Conservation (phyloP, 768 basidiomycete genomes). For the Amanita thiersii region DNA sequence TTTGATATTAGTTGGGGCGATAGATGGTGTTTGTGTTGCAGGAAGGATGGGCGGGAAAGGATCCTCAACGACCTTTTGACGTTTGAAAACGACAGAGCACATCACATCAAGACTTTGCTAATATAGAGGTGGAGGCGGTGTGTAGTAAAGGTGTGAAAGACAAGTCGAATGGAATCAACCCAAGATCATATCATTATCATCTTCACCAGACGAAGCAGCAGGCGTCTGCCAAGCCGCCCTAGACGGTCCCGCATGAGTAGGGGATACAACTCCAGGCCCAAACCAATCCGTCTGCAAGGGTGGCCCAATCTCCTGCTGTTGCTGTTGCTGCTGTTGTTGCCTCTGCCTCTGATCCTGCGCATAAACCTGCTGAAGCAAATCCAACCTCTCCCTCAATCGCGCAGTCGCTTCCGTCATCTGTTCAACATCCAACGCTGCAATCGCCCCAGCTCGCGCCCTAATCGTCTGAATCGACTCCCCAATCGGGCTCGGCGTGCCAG, state of each 20-base stretch:
- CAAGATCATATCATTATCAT: conserved; percentile 5
- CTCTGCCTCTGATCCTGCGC: conserved; percentile 2
- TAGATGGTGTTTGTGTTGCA: no score
- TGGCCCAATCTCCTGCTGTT: conserved; percentile 3
- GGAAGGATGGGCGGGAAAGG: no score
- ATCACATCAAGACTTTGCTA: no score
- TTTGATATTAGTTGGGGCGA: no score
- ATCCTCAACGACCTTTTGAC: no score
- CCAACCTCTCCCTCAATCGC: no score
- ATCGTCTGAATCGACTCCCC: not conserved
- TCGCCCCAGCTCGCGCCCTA: conserved; percentile 1
- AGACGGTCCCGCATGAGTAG: conserved; percentile 3
- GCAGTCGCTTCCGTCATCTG: conserved; percentile 6
- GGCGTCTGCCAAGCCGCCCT: not conserved
- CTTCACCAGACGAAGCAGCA: not conserved
- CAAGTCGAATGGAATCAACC: conserved; percentile 4
- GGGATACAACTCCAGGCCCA: not conserved
- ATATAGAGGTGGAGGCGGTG: no score
- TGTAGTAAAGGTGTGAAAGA: not conserved
- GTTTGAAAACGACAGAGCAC: no score
- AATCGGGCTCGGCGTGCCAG: not conserved
- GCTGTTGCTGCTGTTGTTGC: not conserved
- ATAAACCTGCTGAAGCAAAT: no score
- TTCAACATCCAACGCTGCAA: not conserved
- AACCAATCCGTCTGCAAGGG: conserved; percentile 8